phyloP scores from a whole-genome alignment of 805 yeast genomes.

The Cyberlindnera americana region DNA sequence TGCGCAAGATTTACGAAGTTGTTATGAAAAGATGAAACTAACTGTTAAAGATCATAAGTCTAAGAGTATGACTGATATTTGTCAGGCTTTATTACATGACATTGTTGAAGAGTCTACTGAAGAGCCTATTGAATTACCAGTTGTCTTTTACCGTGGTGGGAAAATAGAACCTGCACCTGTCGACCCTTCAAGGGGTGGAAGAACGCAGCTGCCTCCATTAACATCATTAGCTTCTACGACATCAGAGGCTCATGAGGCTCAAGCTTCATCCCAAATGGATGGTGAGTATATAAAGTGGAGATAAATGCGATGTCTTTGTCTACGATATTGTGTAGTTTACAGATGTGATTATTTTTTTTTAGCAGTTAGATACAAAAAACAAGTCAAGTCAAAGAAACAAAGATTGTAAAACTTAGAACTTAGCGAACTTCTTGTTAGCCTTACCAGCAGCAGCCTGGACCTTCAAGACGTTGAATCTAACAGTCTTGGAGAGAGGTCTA shows the following conservation, averaged over 20 bases:
- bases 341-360: slow-evolving; percentile 17
- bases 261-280: background rate
- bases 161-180: slow-evolving; percentile 1
- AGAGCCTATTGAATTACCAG: slow-evolving; percentile 20
- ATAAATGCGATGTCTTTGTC: background rate
- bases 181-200: background rate
- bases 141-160: slow-evolving; percentile 19
- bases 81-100: slow-evolving; percentile 27
- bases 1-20: slow-evolving; percentile 56
- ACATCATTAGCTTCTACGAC: background rate
- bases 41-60: slow-evolving; percentile 46
- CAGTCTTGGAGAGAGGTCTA: slow-evolving; percentile 99
- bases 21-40: slow-evolving; percentile 57
- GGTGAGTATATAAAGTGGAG: slow-evolving; percentile 4
- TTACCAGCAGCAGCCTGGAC: slow-evolving; percentile 86
- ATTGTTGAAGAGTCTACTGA: slow-evolving; percentile 18
- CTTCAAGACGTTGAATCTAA: slow-evolving; percentile 98
- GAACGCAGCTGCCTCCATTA: too few relatives aligned
- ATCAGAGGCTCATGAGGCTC: background rate
- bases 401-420: slow-evolving; percentile 60
- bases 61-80: slow-evolving; percentile 35
- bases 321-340: slow-evolving; percentile 12
- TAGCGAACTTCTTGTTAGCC: slow-evolving; percentile 91
- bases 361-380: slow-evolving; percentile 12
- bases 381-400: slow-evolving; percentile 5